Evolutionary conservation across 306 rosid genomes (phyloP).

Genomic region (Cicer chorassanicum): DNA sequence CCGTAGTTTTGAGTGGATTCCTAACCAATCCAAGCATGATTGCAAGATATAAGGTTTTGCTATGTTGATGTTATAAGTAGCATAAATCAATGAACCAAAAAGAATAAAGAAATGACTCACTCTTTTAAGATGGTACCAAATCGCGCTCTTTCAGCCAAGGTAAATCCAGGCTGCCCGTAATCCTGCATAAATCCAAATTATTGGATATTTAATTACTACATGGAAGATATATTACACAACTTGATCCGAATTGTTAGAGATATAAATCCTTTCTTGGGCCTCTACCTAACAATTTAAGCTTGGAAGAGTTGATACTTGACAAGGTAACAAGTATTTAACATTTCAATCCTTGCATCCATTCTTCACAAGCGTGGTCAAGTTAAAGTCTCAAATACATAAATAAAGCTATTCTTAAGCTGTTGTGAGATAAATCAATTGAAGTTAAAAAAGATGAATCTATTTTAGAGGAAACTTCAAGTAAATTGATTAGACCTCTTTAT

Average conservation of each 20-base stretch:
- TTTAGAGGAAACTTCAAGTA: slow-evolving; percentile 38
- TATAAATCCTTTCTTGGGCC: slow-evolving; percentile 17
- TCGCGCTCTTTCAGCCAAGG: slow-evolving; percentile 83
- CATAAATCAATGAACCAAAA: slow-evolving; percentile 18
- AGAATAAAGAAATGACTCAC: slow-evolving; percentile 55
- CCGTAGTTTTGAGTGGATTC: background rate
- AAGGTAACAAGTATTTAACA: slow-evolving; percentile 4
- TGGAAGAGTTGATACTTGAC: background rate
- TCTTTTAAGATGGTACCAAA: slow-evolving; percentile 81
- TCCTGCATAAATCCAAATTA: slow-evolving; percentile 62
- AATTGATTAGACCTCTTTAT: slow-evolving; percentile 69
- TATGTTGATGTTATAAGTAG: slow-evolving; percentile 16
- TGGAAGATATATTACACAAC: slow-evolving; percentile 17
- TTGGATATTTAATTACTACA: slow-evolving; percentile 33
- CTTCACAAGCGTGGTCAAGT: background rate
- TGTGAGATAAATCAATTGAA: slow-evolving; percentile 33
- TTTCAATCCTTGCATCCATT: slow-evolving; percentile 6
- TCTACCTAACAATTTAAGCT: slow-evolving; percentile 31
- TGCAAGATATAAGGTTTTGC: slow-evolving; percentile 6
- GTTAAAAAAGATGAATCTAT: slow-evolving; percentile 33
- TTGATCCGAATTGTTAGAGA: background rate
- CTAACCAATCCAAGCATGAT: slow-evolving; percentile 14
- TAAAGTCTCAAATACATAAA: slow-evolving; percentile 7
- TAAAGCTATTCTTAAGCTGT: slow-evolving; percentile 18
- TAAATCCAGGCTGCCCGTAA: slow-evolving; percentile 96